A percentile compares a stretch with the other conserved stretches of the same genome.
phyloP scores from a whole-genome alignment of 805 yeast genomes.

The Cyberlindnera suaveolens region DNA sequence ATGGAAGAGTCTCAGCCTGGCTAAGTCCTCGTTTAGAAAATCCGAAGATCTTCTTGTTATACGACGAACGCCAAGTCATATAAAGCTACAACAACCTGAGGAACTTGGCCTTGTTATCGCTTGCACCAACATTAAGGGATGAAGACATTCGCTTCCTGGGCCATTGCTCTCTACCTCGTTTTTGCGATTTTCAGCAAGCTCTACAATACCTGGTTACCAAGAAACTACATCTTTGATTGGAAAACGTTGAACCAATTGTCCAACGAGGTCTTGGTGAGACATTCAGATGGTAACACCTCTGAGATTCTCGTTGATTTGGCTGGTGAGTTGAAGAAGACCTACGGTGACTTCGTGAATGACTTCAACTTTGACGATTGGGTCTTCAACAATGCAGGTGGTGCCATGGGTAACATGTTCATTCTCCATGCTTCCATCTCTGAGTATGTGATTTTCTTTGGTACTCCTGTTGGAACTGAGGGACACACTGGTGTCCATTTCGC shows the following conservation, averaged over 20 bases:
- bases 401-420: constrained; percentile 95
- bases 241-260: constrained; percentile 52
- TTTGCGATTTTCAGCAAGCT: constrained; percentile 32
- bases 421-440: constrained; percentile 93
- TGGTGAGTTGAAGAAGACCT: constrained; percentile 47
- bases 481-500: constrained; percentile 95
- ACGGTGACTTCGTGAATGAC: constrained; percentile 71
- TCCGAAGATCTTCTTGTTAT: too few relatives aligned
- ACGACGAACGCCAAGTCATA: too few relatives aligned
- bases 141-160: not conserved
- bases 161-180: constrained; percentile 19
- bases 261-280: constrained; percentile 42
- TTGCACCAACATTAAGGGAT: not conserved
- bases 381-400: constrained; percentile 97
- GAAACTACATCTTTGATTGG: constrained; percentile 64
- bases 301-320: constrained; percentile 59
- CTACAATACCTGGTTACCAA: constrained; percentile 63
- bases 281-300: constrained; percentile 55
- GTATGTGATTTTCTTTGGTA: constrained; percentile 88
- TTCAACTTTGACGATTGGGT: constrained; percentile 83
- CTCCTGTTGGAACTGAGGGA: constrained; percentile 93
- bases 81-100: too few relatives aligned
- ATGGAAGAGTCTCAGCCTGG: too few relatives aligned
- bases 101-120: too few relatives aligned
- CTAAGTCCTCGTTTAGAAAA: too few relatives aligned